Evolutionary conservation across 306 rosid species (phyloP), one percentile per base, ranked within the genome.

Genomic region (Cicer yamashitae): DNA sequence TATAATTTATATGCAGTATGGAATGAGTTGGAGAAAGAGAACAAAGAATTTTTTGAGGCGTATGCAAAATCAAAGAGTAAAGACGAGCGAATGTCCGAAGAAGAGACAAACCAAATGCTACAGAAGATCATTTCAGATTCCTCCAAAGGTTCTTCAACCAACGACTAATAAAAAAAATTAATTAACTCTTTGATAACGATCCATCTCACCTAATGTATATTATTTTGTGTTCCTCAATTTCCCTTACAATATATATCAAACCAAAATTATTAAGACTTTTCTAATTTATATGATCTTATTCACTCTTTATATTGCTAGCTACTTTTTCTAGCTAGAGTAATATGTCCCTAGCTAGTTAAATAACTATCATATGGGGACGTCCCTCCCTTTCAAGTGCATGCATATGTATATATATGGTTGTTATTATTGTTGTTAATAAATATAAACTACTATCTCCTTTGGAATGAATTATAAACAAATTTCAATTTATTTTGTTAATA

Each of bases 21-120:
- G 99, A 94, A 83, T 30, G 99, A 89, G 73, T 53, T 94, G 46
- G 93, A 89, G 93, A 94, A 92, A 89, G 97, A 88, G 57, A 94
- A 94, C 88, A 86, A 88, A 79, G 87, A 82, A 8, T 94, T 94
- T 83, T 94, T 94, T 74, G 89, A 90, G 83, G 90, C 87, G 0
- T 94, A 94, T 67, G 79, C 82, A 7, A 66, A 84, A 81, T 87
- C 89, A 6, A 88, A 79, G 60, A 77, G 84, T 53, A 91, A 86
- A 67, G 87, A 77, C 41, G 88, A 89, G 13, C 82, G 86, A 81
- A 89, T 90, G 92, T 86, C 92, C 1, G 96, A 87, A 60, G 92
- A 91, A 89, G 98, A 92, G 92, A 94, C 96, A 78, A 88, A 78
- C 66, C 85, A 70, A 69, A 83, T 90, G 92, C 84, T 94, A 79